Evolutionary conservation across 768 basidiomycete genomes (phyloP).

Genomic region (Tulasnella sp.): DNA sequence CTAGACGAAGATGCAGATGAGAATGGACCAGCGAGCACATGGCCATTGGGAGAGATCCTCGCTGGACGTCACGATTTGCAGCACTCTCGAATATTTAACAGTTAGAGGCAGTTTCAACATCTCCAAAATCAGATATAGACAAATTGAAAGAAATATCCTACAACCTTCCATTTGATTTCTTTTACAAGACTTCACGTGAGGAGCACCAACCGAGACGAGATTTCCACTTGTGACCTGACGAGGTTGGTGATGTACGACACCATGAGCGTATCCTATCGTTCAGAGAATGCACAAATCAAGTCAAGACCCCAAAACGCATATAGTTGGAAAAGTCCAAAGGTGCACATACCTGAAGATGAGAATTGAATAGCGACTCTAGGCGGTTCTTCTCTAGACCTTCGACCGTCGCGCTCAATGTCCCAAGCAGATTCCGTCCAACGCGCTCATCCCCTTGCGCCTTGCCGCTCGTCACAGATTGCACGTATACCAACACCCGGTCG

Average conservation of each 20-base stretch:
- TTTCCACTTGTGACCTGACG: slow-evolving; percentile 86
- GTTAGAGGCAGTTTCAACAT: slow-evolving; percentile 17
- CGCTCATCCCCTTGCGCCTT: slow-evolving; percentile 69
- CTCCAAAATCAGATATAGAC: neutral
- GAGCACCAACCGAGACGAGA: slow-evolving; percentile 77
- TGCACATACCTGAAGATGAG: slow-evolving; percentile 59
- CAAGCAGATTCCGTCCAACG: slow-evolving; percentile 84
- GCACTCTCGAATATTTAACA: slow-evolving; percentile 93
- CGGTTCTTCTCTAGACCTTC: slow-evolving; percentile 53
- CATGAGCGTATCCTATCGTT: slow-evolving; percentile 75
- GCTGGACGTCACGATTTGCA: slow-evolving; percentile 84
- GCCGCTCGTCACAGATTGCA: slow-evolving; percentile 69
- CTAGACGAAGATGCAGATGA: slow-evolving; percentile 22
- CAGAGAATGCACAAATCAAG: slow-evolving; percentile 15
- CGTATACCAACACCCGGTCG: slow-evolving; percentile 76
- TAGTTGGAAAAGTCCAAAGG: neutral
- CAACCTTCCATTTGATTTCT: neutral
- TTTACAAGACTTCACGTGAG: slow-evolving; percentile 29
- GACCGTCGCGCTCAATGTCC: slow-evolving; percentile 64
- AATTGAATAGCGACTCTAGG: slow-evolving; percentile 46
- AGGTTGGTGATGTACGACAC: slow-evolving; percentile 90
- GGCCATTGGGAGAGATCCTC: slow-evolving; percentile 93
- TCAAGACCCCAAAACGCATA: slow-evolving; percentile 16
- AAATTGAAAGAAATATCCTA: neutral
- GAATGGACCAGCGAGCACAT: slow-evolving; percentile 73